Percentiles rank a stretch among this genome's conserved stretches.
These are phyloP conservation scores for Adansonia rubrostipa DNA, from an alignment of 441 rosid species.

Conservation along the genomic window DNA sequence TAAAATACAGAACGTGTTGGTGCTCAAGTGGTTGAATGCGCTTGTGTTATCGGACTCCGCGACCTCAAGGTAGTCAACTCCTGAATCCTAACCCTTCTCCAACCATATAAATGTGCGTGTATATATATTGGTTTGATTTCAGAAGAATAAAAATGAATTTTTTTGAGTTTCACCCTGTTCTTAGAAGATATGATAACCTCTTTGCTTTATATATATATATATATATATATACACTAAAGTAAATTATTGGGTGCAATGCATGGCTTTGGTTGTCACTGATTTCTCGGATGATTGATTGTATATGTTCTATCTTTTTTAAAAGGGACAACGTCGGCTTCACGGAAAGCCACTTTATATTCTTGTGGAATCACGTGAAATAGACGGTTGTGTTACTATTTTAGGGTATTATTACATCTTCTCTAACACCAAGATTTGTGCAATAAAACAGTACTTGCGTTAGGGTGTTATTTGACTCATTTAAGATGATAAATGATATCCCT, in stretches of 20 bases:
- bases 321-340: constrained; percentile 80
- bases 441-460: too few species aligned
- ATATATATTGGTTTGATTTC: too few species aligned
- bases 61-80: constrained; percentile 62
- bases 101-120: too few species aligned
- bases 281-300: not conserved
- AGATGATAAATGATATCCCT: too few species aligned
- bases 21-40: constrained; percentile 92
- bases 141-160: too few species aligned
- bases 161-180: not conserved
- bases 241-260: not conserved
- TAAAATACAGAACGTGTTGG: constrained; percentile 63
- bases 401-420: constrained; percentile 32
- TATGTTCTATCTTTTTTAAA: constrained; percentile 6
- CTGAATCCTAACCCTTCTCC: not conserved
- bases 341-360: constrained; percentile 95
- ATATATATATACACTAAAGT: not conserved
- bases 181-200: too few species aligned
- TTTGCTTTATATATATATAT: too few species aligned
- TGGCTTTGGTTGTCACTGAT: not conserved
- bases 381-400: constrained; percentile 41
- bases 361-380: constrained; percentile 85
- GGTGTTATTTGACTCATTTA: too few species aligned
- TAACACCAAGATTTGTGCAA: too few species aligned
- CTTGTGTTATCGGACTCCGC: constrained; percentile 87